These are phyloP conservation scores for Jacaranda mimosifolia DNA, from an alignment of 257 asterid genomes.

Conservation along the genomic window DNA sequence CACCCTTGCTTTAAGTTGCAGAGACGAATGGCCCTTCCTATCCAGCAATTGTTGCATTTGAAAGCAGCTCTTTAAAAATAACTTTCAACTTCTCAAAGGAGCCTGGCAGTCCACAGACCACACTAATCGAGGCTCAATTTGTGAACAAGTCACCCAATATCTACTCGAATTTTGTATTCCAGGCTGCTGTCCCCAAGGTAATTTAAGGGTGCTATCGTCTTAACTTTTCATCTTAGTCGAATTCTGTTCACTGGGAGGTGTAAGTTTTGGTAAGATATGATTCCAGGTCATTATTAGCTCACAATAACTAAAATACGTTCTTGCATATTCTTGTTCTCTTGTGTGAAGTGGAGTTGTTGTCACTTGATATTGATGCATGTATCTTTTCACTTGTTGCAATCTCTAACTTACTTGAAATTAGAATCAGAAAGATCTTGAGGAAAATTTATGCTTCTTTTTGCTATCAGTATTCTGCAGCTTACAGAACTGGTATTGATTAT, in stretches of 20 bases:
- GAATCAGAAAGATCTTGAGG: slow-evolving; percentile 9
- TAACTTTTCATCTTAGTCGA: background rate
- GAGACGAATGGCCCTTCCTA: slow-evolving; percentile 66
- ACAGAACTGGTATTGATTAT: slow-evolving; percentile 18
- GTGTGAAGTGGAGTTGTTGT: background rate
- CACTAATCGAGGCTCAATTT: slow-evolving; percentile 73
- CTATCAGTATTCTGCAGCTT: background rate
- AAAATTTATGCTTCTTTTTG: background rate
- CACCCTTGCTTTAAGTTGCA: slow-evolving; percentile 44
- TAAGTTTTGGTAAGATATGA: background rate
- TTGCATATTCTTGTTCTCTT: slow-evolving; percentile 8
- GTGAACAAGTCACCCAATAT: slow-evolving; percentile 67
- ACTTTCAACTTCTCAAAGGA: slow-evolving; percentile 82
- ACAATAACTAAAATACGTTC: background rate
- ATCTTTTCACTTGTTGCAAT: background rate
- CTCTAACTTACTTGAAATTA: background rate
- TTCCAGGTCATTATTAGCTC: background rate
- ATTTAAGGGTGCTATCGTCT: slow-evolving; percentile 7
- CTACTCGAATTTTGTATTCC: slow-evolving; percentile 77
- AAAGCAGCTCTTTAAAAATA: slow-evolving; percentile 77
- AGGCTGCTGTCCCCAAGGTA: slow-evolving; percentile 98
- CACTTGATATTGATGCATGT: slow-evolving; percentile 10
- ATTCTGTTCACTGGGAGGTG: slow-evolving; percentile 9
- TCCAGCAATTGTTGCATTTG: slow-evolving; percentile 79
- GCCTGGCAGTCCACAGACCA: slow-evolving; percentile 71